A percentile compares a stretch with the other conserved stretches of the same genome.
These are phyloP conservation scores for Boletus rubescentipes DNA, from an alignment of 768 basidiomycete genomes.

Conservation along the genomic window DNA sequence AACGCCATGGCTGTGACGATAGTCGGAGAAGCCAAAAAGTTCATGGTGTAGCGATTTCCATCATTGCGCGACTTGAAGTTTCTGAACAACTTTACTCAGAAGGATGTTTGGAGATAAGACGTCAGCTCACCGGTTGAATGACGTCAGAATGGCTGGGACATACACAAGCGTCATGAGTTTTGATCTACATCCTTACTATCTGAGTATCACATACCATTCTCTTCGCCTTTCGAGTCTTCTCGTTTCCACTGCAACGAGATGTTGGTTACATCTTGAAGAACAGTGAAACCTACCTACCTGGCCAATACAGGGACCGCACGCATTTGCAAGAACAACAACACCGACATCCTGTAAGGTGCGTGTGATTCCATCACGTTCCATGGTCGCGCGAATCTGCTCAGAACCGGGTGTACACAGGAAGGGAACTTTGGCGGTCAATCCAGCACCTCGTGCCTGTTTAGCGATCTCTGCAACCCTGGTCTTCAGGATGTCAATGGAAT, in stretches of 20 bases:
- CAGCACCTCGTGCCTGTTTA: constrained; percentile 80
- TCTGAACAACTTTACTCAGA: constrained; percentile 27
- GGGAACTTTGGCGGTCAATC: constrained; percentile 79
- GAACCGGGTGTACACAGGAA: constrained; percentile 90
- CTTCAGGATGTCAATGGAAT: constrained; percentile 39
- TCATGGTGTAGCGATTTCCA: constrained; percentile 92
- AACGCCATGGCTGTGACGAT: constrained; percentile 98
- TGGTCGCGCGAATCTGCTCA: constrained; percentile 96
- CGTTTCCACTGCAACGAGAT: constrained; percentile 76
- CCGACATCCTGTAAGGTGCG: constrained; percentile 81
- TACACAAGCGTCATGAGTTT: constrained; percentile 3
- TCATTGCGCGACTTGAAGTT: constrained; percentile 97
- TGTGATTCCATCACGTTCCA: constrained; percentile 92
- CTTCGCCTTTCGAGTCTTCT: constrained; percentile 80
- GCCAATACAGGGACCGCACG: constrained; percentile 98
- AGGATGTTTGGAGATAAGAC: not conserved
- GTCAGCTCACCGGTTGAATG: constrained; percentile 81
- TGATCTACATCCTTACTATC: not conserved
- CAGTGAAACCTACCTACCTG: constrained; percentile 58
- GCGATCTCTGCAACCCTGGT: constrained; percentile 92
- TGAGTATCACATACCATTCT: constrained; percentile 65
- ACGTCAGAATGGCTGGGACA: constrained; percentile 82
- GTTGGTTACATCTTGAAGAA: constrained; percentile 3
- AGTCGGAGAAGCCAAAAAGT: constrained; percentile 96
- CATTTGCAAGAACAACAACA: constrained; percentile 94